Percentiles rank a stretch among this genome's conserved stretches.
These are phyloP conservation scores for Magnaporthiopsis poae DNA, from an alignment of 2,329 filamentous ascomycete species.

Conservation along the genomic window DNA sequence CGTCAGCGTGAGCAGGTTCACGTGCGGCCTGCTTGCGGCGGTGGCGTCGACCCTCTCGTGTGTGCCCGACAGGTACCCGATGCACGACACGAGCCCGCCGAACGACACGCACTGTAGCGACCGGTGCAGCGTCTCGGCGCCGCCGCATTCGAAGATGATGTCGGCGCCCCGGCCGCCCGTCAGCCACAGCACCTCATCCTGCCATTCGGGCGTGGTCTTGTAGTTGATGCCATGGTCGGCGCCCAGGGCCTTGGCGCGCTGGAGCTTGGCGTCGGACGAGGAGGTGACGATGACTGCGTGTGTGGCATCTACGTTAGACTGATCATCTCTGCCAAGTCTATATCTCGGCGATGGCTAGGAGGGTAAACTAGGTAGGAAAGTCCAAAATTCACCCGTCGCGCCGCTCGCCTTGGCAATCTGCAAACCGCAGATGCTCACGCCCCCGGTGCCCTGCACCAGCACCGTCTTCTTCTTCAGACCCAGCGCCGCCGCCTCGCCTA, in stretches of 20 bases:
- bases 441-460: constrained; percentile 45
- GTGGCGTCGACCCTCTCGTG: constrained; percentile 35
- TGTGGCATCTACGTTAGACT: constrained; percentile 18
- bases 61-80: constrained; percentile 42
- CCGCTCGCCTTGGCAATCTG: constrained; percentile 45
- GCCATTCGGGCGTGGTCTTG: constrained; percentile 41
- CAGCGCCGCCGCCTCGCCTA: constrained; percentile 36
- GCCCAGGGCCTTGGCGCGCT: constrained; percentile 36
- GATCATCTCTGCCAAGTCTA: no score
- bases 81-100: constrained; percentile 43
- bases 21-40: constrained; percentile 40
- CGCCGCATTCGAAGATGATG: constrained; percentile 46
- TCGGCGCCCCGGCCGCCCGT: constrained; percentile 39
- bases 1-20: constrained; percentile 45
- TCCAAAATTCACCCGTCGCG: constrained; percentile 29
- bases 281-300: constrained; percentile 41
- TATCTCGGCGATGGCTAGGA: no score
- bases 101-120: constrained; percentile 44
- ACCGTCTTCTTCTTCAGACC: constrained; percentile 27
- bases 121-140: constrained; percentile 39
- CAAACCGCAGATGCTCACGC: constrained; percentile 40
- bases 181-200: constrained; percentile 34
- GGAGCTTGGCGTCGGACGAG: constrained; percentile 42
- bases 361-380: neutral
- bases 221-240: constrained; percentile 47